Conservation (phyloP, 176 grass and related monocot genomes). For the Aegilops longissima region DNA sequence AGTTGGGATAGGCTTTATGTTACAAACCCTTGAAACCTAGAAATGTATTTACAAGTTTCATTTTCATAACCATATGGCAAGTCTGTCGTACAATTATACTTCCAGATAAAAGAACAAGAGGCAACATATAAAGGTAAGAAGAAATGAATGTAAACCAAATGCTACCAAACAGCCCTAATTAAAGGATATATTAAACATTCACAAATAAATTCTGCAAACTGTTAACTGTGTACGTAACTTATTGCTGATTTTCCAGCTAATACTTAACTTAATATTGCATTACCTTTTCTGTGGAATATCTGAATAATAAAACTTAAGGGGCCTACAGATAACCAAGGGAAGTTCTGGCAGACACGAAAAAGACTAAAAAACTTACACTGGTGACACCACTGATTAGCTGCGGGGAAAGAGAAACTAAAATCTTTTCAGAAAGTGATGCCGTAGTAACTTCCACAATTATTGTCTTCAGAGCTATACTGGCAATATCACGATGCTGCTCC, state of each 20-base stretch:
- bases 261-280: not conserved
- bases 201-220: not conserved
- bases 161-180: not conserved
- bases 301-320: not conserved
- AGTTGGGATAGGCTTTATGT: no score
- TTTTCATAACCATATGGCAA: not conserved
- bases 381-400: slow-evolving; percentile 83
- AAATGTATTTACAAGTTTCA: not conserved
- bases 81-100: not conserved
- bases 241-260: not conserved
- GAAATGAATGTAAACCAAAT: not conserved
- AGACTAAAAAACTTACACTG: slow-evolving; percentile 53
- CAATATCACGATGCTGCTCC: slow-evolving; percentile 96
- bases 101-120: not conserved
- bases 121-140: not conserved
- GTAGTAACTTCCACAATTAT: slow-evolving; percentile 86
- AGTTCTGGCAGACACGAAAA: not conserved
- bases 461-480: slow-evolving; percentile 96
- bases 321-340: not conserved
- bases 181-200: not conserved
- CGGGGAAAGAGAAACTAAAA: slow-evolving; percentile 75
- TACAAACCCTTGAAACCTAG: not conserved
- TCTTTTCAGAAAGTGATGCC: slow-evolving; percentile 81
- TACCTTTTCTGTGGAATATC: not conserved
- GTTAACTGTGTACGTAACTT: not conserved